A percentile compares a stretch with the other conserved stretches of the same genome.
These are phyloP conservation scores for Nosema granulosis DNA, from an alignment of 371 early-diverging fungal species.

Conservation along the genomic window DNA sequence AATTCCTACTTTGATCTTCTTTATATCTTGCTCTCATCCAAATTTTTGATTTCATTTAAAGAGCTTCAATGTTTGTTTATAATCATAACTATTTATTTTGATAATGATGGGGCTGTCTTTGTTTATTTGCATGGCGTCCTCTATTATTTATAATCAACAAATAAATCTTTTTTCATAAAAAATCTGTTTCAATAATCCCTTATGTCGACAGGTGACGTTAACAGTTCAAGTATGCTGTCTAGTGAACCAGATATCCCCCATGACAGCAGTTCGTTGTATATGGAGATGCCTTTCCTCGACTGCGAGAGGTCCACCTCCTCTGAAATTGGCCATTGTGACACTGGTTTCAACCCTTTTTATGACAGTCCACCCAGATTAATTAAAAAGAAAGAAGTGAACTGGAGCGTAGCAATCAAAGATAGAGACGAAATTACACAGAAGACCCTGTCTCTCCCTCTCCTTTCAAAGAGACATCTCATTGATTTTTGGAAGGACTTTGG, in stretches of 20 bases:
- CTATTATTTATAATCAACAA: background rate
- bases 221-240: conserved; percentile 19
- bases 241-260: conserved; percentile 9
- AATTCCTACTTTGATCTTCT: no score
- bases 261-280: conserved; percentile 3
- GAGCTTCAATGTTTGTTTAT: no score
- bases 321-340: background rate
- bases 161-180: conserved; percentile 15
- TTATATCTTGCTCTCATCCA: no score
- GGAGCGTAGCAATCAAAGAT: background rate
- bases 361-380: background rate
- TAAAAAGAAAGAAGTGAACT: conserved; percentile 15
- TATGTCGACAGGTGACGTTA: conserved; percentile 2
- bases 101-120: no score
- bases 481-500: conserved; percentile 39
- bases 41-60: no score
- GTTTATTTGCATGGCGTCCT: background rate
- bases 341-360: background rate
- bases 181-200: background rate
- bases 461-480: background rate
- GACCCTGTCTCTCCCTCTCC: background rate
- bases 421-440: background rate
- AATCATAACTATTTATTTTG: no score
- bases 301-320: background rate
- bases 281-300: conserved; percentile 2